Evolutionary conservation across 306 rosid species (phyloP).

Genomic region (Elaeagnus macrophylla): DNA sequence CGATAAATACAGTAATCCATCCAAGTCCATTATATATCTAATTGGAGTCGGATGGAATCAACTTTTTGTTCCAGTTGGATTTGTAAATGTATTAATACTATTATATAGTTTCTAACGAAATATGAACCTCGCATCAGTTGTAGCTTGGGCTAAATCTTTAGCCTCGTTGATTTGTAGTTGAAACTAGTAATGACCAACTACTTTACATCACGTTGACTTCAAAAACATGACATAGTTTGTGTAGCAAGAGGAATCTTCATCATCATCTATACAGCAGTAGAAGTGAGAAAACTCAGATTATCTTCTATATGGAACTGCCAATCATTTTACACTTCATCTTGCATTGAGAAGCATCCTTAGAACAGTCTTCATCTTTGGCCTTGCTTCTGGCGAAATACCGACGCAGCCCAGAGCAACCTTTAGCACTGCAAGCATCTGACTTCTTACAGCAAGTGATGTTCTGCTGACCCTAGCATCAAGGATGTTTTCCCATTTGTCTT

Average conservation of each 20-base stretch:
- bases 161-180: no score
- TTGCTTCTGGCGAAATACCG: constrained; percentile 45
- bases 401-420: constrained; percentile 64
- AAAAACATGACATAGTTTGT: neutral
- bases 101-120: no score
- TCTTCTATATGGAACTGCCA: neutral
- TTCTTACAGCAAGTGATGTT: constrained; percentile 49
- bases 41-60: no score
- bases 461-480: constrained; percentile 58
- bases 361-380: constrained; percentile 86
- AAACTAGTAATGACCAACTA: no score
- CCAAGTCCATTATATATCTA: no score
- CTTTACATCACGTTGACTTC: no score
- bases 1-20: no score
- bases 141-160: no score
- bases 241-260: neutral
- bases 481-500: constrained; percentile 36
- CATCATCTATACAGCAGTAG: neutral
- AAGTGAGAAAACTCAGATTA: neutral
- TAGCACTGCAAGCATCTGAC: constrained; percentile 71
- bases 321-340: constrained; percentile 23
- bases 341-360: constrained; percentile 69
- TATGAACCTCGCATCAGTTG: no score
- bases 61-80: no score
- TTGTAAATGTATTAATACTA: no score